Evolutionary conservation across 2,329 filamentous ascomycete species (phyloP).

Genomic region (Colletotrichum trifolii): DNA sequence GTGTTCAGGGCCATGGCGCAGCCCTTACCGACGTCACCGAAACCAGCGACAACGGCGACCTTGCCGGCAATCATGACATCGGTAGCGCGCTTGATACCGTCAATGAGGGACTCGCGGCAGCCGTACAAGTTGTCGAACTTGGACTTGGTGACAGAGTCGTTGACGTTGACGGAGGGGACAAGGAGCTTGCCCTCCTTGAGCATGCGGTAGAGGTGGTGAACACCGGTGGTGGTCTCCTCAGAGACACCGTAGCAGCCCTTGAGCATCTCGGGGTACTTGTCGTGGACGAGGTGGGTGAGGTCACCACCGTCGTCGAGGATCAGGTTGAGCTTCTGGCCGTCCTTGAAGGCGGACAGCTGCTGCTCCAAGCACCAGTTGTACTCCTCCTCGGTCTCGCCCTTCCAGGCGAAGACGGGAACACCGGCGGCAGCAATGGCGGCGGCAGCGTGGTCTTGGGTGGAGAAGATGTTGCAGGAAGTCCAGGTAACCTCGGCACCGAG

Average conservation of each 20-base stretch:
- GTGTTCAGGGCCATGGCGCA: constrained; percentile 94
- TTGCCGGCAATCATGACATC: constrained; percentile 99
- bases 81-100: constrained; percentile 99
- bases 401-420: constrained; percentile 84
- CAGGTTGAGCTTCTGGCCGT: constrained; percentile 95
- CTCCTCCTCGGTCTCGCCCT: constrained; percentile 98
- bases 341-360: constrained; percentile 97
- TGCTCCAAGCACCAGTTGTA: constrained; percentile 99
- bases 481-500: constrained; percentile 99
- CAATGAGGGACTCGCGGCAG: constrained; percentile 97
- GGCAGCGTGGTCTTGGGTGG: constrained; percentile 97
- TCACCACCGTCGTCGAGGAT: constrained; percentile 99
- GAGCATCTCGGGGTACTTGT: constrained; percentile 98
- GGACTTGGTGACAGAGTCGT: constrained; percentile 99
- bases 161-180: constrained; percentile 98
- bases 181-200: constrained; percentile 90
- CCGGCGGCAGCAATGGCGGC: constrained; percentile 95
- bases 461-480: constrained; percentile 99
- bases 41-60: constrained; percentile 96
- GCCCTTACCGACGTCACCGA: constrained; percentile 99
- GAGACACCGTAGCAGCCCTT: constrained; percentile 98
- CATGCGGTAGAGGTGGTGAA: constrained; percentile 99
- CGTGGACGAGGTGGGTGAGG: constrained; percentile 94
- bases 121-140: constrained; percentile 99
- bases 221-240: constrained; percentile 99